Conservation (phyloP, 192 early-diverging fungal genomes). For the Oehlia diaphana region DNA sequence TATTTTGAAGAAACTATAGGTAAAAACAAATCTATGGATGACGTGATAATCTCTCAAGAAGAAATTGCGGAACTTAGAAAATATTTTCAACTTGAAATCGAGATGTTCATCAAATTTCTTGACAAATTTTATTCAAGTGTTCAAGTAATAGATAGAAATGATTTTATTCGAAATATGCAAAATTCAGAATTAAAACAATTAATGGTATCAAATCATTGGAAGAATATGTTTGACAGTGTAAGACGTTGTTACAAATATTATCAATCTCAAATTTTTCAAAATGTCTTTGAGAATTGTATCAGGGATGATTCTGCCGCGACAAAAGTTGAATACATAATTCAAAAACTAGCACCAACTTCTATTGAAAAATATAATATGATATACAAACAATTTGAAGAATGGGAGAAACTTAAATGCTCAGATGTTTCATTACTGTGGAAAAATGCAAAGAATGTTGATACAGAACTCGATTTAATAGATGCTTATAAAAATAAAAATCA, state of each 20-base stretch:
- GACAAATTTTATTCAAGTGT: not conserved
- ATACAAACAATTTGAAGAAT: not conserved
- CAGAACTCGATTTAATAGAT: conserved; percentile 6
- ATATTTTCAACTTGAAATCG: not conserved
- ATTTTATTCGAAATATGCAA: too few species aligned
- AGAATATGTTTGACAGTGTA: not conserved
- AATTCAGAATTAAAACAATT: not conserved
- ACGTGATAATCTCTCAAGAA: not conserved
- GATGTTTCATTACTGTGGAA: too few species aligned
- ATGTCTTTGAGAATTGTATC: not conserved
- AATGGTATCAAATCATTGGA: not conserved
- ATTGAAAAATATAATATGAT: not conserved
- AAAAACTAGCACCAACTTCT: not conserved
- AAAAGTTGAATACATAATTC: not conserved
- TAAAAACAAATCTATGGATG: not conserved
- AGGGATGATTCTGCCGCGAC: not conserved
- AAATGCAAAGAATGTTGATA: too few species aligned
- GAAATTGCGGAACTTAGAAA: not conserved
- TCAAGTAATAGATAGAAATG: too few species aligned
- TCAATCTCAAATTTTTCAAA: not conserved
- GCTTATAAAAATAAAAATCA: not conserved
- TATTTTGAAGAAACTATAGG: not conserved
- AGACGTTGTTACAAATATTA: not conserved
- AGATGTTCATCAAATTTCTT: not conserved
- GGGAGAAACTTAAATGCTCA: conserved; percentile 9